Conservation (phyloP, 306 rosid genomes). For the Crotalaria pallida region DNA sequence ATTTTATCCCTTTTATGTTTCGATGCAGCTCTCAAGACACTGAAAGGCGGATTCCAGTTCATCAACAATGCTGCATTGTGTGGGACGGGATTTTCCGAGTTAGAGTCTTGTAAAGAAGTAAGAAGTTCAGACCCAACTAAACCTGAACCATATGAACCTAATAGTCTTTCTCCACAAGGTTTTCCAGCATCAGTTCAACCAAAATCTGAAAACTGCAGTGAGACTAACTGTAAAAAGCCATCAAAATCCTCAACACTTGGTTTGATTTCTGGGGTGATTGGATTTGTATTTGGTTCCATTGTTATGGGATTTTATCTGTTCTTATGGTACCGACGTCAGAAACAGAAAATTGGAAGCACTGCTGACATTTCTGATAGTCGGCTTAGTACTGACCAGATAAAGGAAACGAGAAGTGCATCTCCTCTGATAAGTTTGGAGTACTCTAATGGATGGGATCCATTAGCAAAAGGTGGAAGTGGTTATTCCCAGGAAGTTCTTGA, state of each 20-base stretch:
- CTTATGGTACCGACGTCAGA: constrained; percentile 35
- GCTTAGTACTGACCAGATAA: constrained; percentile 41
- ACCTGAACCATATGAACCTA: constrained; percentile 74
- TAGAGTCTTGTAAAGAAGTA: constrained; percentile 43
- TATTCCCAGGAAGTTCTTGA: constrained; percentile 45
- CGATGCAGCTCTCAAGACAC: constrained; percentile 50
- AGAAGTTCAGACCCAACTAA: constrained; percentile 39
- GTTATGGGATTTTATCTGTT: constrained; percentile 29
- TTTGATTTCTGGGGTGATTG: constrained; percentile 45
- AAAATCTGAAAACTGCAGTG: constrained; percentile 32
- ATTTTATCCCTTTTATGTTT: background rate
- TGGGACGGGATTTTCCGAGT: constrained; percentile 54
- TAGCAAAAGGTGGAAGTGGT: constrained; percentile 43
- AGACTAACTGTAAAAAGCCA: constrained; percentile 37
- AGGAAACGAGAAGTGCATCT: constrained; percentile 47
- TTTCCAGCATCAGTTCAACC: constrained; percentile 53
- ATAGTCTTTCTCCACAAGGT: constrained; percentile 33
- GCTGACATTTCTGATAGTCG: constrained; percentile 28
- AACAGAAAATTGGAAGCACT: constrained; percentile 52
- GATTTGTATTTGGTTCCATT: constrained; percentile 30
- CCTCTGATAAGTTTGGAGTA: constrained; percentile 81
- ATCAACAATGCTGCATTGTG: constrained; percentile 63
- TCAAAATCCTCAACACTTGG: constrained; percentile 47
- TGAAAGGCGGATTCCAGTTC: constrained; percentile 56
- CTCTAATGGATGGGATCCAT: constrained; percentile 83